Conservation (phyloP, 345 rosid species). For the Alliaria petiolata region DNA sequence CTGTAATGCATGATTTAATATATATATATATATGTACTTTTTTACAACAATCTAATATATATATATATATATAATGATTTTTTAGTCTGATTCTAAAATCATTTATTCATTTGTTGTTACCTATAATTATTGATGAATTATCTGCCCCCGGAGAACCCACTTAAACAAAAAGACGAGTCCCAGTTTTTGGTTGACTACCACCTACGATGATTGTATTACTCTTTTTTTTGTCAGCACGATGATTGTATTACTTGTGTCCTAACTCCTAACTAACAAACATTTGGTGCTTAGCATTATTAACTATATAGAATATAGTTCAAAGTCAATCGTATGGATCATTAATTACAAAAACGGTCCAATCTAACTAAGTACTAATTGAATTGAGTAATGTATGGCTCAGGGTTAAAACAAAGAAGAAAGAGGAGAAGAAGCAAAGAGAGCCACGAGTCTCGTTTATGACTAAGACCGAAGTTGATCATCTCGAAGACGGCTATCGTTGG, state of each 20-base stretch:
- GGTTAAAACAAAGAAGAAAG: slow-evolving; percentile 51
- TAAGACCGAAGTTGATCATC: slow-evolving; percentile 73
- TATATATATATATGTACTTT: no score
- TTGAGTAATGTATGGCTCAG: slow-evolving; percentile 25
- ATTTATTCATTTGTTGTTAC: neutral
- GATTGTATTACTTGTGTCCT: no score
- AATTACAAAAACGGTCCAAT: slow-evolving; percentile 1
- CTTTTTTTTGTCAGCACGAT: no score
- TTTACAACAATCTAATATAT: no score
- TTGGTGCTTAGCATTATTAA: neutral
- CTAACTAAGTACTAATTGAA: neutral
- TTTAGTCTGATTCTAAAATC: neutral
- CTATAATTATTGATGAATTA: neutral
- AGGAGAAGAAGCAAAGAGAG: slow-evolving; percentile 54
- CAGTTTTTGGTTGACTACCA: neutral
- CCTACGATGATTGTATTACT: neutral
- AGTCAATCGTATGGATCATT: slow-evolving; percentile 18
- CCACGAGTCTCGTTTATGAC: slow-evolving; percentile 81
- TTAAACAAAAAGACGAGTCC: neutral
- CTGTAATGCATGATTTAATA: no score
- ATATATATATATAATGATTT: neutral
- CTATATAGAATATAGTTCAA: slow-evolving; percentile 3
- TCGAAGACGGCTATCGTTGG: slow-evolving; percentile 88
- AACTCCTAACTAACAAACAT: slow-evolving; percentile 12
- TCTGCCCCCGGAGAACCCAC: slow-evolving; percentile 8